Conservation (phyloP, 2,329 filamentous ascomycete species). For the Beauveria australis region DNA sequence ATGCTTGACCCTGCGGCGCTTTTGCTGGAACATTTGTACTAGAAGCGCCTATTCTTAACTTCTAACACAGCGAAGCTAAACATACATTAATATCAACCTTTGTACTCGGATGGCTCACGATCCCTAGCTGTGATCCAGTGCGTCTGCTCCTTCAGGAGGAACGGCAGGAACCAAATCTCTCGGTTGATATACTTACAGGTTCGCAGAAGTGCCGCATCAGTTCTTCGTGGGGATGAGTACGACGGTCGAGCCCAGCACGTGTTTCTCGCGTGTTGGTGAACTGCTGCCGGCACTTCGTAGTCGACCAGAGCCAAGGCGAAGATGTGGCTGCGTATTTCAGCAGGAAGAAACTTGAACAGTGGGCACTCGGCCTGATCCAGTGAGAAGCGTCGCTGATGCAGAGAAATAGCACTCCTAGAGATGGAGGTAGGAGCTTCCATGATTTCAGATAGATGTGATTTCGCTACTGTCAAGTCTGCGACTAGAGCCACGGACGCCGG, state of each 20-base stretch:
- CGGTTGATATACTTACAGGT: conserved; percentile 34
- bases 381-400: not conserved
- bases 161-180: conserved; percentile 36
- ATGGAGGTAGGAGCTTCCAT: no score
- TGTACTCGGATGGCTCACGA: conserved; percentile 24
- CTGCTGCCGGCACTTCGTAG: conserved; percentile 24
- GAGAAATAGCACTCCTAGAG: not conserved
- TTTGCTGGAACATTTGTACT: no score
- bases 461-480: no score
- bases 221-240: conserved; percentile 29
- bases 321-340: conserved; percentile 40
- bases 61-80: not conserved
- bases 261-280: conserved; percentile 18
- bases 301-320: conserved; percentile 33
- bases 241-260: conserved; percentile 33
- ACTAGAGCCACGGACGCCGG: no score
- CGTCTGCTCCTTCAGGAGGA: conserved; percentile 28
- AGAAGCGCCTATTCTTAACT: not conserved
- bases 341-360: conserved; percentile 33
- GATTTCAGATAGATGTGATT: no score
- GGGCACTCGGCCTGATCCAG: not conserved
- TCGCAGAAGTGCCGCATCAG: conserved; percentile 29
- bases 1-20: not conserved
- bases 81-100: no score
- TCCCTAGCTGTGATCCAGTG: conserved; percentile 27